phyloP scores from a whole-genome alignment of 208 protist genomes.

The Blechomonas ayalai region DNA sequence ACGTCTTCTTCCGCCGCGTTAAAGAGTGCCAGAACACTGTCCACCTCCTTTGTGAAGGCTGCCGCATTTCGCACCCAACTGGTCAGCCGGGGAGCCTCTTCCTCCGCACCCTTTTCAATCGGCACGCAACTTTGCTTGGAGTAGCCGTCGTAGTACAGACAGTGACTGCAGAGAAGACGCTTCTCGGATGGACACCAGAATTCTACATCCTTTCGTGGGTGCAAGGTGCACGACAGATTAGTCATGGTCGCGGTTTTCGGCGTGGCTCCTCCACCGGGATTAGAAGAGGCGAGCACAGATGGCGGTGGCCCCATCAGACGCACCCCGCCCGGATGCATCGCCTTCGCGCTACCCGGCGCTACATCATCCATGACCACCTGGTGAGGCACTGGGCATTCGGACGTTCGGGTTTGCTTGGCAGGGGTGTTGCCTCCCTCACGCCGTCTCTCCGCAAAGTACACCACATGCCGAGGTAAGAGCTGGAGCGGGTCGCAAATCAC shows the following conservation, averaged over 20 bases:
- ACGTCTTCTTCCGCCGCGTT: constrained; percentile 45
- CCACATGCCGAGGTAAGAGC: constrained; percentile 35
- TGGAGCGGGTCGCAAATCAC: constrained; percentile 44
- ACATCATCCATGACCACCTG: too few relatives aligned
- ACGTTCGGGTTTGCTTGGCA: too few relatives aligned
- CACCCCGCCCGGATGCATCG: too few relatives aligned
- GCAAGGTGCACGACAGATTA: constrained; percentile 35
- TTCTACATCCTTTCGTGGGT: constrained; percentile 57
- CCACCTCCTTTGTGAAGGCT: constrained; percentile 56
- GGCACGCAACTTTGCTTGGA: constrained; percentile 51
- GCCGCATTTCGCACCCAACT: constrained; percentile 51
- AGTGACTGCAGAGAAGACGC: constrained; percentile 63
- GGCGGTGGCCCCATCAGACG: too few relatives aligned
- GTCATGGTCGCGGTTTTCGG: too few relatives aligned
- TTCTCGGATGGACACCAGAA: constrained; percentile 71
- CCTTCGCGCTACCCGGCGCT: too few relatives aligned
- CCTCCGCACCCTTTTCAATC: constrained; percentile 36
- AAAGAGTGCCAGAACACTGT: constrained; percentile 43
- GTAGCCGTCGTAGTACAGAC: constrained; percentile 75
- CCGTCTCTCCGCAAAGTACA: constrained; percentile 15
- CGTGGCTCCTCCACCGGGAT: too few relatives aligned
- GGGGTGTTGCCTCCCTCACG: too few relatives aligned
- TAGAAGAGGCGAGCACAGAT: too few relatives aligned
- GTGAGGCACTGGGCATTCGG: too few relatives aligned
- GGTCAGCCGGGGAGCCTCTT: constrained; percentile 39